phyloP scores from a whole-genome alignment of 352 stramenopile species.

The Phytophthora niederhauseri region DNA sequence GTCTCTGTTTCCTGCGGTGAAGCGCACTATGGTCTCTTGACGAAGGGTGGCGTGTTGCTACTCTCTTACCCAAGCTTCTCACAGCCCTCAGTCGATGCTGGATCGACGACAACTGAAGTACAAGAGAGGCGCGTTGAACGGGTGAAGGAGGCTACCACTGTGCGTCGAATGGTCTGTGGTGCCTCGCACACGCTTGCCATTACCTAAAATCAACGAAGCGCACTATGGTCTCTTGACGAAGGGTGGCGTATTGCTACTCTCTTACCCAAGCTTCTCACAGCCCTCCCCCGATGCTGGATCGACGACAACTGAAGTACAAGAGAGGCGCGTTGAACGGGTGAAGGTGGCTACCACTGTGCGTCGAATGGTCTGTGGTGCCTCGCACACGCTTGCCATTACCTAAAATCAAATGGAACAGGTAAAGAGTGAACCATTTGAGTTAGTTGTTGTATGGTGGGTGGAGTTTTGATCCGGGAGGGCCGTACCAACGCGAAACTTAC shows the following conservation, averaged over 20 bases:
- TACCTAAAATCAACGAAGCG: no score
- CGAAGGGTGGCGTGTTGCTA: slow-evolving; percentile 35
- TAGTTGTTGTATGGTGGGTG: neutral
- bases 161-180: slow-evolving; percentile 40
- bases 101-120: slow-evolving; percentile 21
- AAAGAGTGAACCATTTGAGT: neutral
- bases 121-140: slow-evolving; percentile 26
- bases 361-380: slow-evolving; percentile 46
- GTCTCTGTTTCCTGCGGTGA: slow-evolving; percentile 49
- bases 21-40: slow-evolving; percentile 46
- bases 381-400: slow-evolving; percentile 40
- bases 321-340: slow-evolving; percentile 24
- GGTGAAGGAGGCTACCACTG: slow-evolving; percentile 24
- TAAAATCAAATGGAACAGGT: slow-evolving; percentile 5
- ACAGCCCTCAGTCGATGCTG: slow-evolving; percentile 15
- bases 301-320: slow-evolving; percentile 24
- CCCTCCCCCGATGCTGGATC: slow-evolving; percentile 15
- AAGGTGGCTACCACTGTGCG: slow-evolving; percentile 25
- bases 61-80: slow-evolving; percentile 27
- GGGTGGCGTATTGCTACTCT: slow-evolving; percentile 39
- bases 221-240: slow-evolving; percentile 44
- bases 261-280: slow-evolving; percentile 18
- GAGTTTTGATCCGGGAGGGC: no score
- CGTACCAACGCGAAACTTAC: no score
- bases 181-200: slow-evolving; percentile 49